Evolutionary conservation across 179 eudicot species (phyloP), one percentile per base, ranked within the genome.

Genomic region (Spergularia azorica): DNA sequence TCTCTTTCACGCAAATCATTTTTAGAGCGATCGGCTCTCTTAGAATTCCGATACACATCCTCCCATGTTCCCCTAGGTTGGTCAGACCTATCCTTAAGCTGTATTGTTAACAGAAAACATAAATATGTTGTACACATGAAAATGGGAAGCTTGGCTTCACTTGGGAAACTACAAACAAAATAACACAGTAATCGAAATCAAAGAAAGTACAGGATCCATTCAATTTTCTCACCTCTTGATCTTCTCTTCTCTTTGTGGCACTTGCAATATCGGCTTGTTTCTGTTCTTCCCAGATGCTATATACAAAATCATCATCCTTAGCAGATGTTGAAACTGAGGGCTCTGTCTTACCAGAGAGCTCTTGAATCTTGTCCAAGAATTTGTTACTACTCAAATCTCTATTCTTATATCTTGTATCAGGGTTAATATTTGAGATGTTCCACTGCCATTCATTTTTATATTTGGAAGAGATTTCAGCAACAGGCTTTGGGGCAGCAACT

Each of bases 51-150:
- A 86, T 95, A 90, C 60, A 90, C 93, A 0, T 90, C 95, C 73
- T 93, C 98, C 97, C 97, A 95, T 55, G 88, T 87, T 77, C 93
- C 97, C 46, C 91, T 90, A 63, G 88, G 79, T 72, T 89, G 96
- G 66, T 91, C 96, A 77, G 93, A 88, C 85, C 98, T 95, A 77
- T 89, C 98, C 90, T 93, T 95, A 80, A 92, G 80, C 98, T 95
- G 84, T 81, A 89, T 77, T 73, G 76, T 51, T 60, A 63, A 59
- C 70, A 85, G 63, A 63, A 26, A 26, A 26, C 32, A 26, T 50
- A 43, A 52, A 76, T 18, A 61, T 12, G 6, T 51, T 5, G 38
- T 54, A 26, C 32, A 76, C 51, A 63, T 7, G 21, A 54, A 10
- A 38, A 16, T 54, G 32, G 32, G 32, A 26, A 63, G 0, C n/a